These are phyloP conservation scores for Neofusicoccum cordaticola DNA, from an alignment of 2,329 filamentous ascomycete species.

Conservation along the genomic window DNA sequence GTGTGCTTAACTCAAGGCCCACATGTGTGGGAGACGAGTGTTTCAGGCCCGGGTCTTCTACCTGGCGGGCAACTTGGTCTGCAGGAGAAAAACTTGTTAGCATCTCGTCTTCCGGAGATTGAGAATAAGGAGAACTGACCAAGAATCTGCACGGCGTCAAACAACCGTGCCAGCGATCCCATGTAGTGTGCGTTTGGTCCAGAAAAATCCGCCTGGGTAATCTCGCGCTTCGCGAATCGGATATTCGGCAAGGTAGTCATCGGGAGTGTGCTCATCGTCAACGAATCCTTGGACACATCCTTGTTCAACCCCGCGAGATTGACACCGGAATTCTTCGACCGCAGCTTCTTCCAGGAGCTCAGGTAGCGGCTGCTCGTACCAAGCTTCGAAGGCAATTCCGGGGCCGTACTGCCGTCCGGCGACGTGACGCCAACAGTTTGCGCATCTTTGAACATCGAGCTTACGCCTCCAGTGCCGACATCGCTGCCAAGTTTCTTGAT, in stretches of 20 bases:
- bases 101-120: background rate
- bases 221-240: slow-evolving; percentile 68
- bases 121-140: slow-evolving; percentile 57
- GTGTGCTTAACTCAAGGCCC: slow-evolving; percentile 85
- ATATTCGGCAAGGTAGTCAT: slow-evolving; percentile 75
- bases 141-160: slow-evolving; percentile 87
- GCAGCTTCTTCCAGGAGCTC: slow-evolving; percentile 84
- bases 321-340: slow-evolving; percentile 80
- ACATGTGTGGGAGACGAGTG: slow-evolving; percentile 93
- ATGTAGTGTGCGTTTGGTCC: slow-evolving; percentile 91
- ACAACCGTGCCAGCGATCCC: slow-evolving; percentile 82
- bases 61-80: slow-evolving; percentile 96
- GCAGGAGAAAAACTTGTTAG: background rate
- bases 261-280: slow-evolving; percentile 52
- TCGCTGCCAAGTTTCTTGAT: slow-evolving; percentile 88
- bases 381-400: slow-evolving; percentile 11
- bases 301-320: slow-evolving; percentile 41
- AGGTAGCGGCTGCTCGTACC: slow-evolving; percentile 64
- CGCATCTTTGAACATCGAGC: slow-evolving; percentile 72
- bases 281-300: slow-evolving; percentile 54
- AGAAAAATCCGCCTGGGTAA: slow-evolving; percentile 66
- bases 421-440: slow-evolving; percentile 34
- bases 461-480: slow-evolving; percentile 75
- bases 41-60: slow-evolving; percentile 88
- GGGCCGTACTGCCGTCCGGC: slow-evolving; percentile 20